These are phyloP conservation scores for Penicillium sp. DNA, from an alignment of 2,329 filamentous ascomycete species.

Conservation along the genomic window DNA sequence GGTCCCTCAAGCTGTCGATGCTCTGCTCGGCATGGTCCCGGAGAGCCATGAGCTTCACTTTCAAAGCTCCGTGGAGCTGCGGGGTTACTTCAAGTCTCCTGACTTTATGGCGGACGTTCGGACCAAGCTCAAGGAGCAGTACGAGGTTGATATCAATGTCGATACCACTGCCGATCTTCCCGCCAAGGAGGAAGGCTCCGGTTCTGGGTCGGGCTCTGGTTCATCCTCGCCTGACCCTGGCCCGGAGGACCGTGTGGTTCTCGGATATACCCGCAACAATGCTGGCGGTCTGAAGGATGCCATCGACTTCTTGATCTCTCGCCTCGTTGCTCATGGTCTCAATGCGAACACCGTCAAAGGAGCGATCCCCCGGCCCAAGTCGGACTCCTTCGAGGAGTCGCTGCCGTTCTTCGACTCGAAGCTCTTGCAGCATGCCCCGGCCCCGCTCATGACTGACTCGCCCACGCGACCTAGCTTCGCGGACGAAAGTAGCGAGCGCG, in stretches of 20 bases:
- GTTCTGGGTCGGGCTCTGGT: neutral
- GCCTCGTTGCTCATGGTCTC: constrained; percentile 82
- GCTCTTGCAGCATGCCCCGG: constrained; percentile 84
- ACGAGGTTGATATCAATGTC: constrained; percentile 81
- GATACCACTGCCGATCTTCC: constrained; percentile 44
- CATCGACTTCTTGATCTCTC: constrained; percentile 84
- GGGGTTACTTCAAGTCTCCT: constrained; percentile 73
- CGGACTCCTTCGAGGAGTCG: constrained; percentile 96
- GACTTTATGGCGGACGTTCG: constrained; percentile 77
- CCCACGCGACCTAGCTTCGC: constrained; percentile 80
- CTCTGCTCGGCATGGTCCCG: constrained; percentile 95
- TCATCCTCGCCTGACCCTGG: constrained; percentile 44
- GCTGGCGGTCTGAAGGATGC: constrained; percentile 91
- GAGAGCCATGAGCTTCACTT: constrained; percentile 91
- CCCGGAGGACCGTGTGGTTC: constrained; percentile 56
- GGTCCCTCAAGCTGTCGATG: constrained; percentile 92
- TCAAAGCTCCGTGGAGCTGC: constrained; percentile 67
- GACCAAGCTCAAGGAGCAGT: constrained; percentile 79
- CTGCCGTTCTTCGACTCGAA: constrained; percentile 96
- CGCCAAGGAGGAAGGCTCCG: constrained; percentile 27
- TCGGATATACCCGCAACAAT: constrained; percentile 93
- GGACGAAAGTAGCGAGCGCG: constrained; percentile 73
- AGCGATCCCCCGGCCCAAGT: constrained; percentile 95
- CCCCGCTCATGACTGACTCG: constrained; percentile 74
- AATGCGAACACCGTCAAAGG: constrained; percentile 83